A percentile compares a stretch with the other conserved stretches of the same genome.
Conservation (phyloP, 1,139 yeast species). For the Spencermartinsiella ligniputridi region DNA sequence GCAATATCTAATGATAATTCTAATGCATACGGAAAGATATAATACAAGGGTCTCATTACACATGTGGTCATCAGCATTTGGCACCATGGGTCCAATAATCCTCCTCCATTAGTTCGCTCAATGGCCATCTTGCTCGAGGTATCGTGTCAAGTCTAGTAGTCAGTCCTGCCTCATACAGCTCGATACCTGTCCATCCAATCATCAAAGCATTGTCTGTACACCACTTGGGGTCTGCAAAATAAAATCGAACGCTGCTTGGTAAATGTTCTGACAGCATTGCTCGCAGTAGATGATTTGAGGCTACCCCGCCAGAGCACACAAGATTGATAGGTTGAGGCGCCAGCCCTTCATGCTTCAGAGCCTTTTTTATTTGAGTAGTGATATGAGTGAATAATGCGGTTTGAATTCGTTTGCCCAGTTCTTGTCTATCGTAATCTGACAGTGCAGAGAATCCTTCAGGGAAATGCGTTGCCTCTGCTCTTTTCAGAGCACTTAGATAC, state of each 20-base stretch:
- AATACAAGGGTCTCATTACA: no score
- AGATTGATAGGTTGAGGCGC: conserved; percentile 49
- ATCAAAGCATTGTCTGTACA: conserved; percentile 95
- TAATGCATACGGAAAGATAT: background rate
- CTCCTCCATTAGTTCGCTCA: conserved; percentile 9
- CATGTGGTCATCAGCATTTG: no score
- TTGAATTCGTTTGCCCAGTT: conserved; percentile 61
- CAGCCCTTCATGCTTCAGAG: conserved; percentile 19
- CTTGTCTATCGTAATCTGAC: conserved; percentile 24
- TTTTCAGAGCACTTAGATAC: conserved; percentile 23
- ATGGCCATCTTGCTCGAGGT: conserved; percentile 19
- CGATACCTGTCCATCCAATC: conserved; percentile 98
- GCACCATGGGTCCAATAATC: conserved; percentile 11
- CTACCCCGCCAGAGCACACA: conserved; percentile 93
- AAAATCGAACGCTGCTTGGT: conserved; percentile 32
- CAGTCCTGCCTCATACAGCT: conserved; percentile 54
- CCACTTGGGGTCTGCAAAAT: conserved; percentile 64
- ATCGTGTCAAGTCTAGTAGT: conserved; percentile 43
- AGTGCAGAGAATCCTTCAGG: conserved; percentile 15
- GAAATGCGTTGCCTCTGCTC: conserved; percentile 13
- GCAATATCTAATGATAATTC: background rate
- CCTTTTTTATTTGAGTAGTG: conserved; percentile 46
- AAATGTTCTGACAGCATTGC: conserved; percentile 42
- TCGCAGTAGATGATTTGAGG: conserved; percentile 64
- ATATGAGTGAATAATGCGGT: conserved; percentile 67